Conservation (phyloP, 495 filamentous ascomycete species). For the Neohortaea acidophila region DNA sequence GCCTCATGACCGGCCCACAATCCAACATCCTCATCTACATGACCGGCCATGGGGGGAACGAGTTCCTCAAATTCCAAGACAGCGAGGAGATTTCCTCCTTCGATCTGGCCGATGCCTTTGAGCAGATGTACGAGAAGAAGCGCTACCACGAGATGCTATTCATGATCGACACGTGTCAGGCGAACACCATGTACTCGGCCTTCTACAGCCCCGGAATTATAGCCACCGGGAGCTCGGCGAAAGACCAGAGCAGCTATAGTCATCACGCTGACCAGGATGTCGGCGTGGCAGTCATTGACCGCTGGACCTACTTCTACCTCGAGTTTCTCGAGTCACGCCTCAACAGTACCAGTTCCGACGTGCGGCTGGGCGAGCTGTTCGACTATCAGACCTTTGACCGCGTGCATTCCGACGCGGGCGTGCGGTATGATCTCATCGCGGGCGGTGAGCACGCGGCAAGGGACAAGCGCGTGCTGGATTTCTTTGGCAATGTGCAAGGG, state of each 20-base stretch:
- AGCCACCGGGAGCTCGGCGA: conserved; percentile 82
- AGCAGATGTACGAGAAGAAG: conserved; percentile 99
- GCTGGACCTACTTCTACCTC: conserved; percentile 96
- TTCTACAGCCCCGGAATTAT: conserved; percentile 96
- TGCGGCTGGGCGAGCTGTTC: conserved; percentile 82
- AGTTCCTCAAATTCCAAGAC: conserved; percentile 97
- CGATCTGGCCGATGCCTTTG: conserved; percentile 92
- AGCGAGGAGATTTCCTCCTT: conserved; percentile 93
- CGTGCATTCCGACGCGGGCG: conserved; percentile 84
- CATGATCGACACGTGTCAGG: conserved; percentile 99
- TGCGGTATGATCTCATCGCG: conserved; percentile 81
- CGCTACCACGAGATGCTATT: conserved; percentile 89
- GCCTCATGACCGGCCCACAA: conserved; percentile 78
- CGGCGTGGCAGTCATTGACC: conserved; percentile 93
- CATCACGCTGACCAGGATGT: conserved; percentile 98
- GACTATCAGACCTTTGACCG: conserved; percentile 89
- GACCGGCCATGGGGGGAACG: conserved; percentile 97
- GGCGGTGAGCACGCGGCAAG: conserved; percentile 60
- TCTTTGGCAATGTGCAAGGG: conserved; percentile 96
- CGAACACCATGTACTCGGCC: conserved; percentile 96
- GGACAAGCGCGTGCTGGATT: conserved; percentile 73
- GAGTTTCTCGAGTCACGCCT: conserved; percentile 91
- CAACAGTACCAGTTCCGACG: conserved; percentile 61
- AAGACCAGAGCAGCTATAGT: conserved; percentile 87
- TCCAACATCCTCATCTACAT: conserved; percentile 97